Evolutionary conservation across 73 alveolate species (phyloP), one percentile per base, ranked within the genome.

Genomic region (Breviolum minutum): DNA sequence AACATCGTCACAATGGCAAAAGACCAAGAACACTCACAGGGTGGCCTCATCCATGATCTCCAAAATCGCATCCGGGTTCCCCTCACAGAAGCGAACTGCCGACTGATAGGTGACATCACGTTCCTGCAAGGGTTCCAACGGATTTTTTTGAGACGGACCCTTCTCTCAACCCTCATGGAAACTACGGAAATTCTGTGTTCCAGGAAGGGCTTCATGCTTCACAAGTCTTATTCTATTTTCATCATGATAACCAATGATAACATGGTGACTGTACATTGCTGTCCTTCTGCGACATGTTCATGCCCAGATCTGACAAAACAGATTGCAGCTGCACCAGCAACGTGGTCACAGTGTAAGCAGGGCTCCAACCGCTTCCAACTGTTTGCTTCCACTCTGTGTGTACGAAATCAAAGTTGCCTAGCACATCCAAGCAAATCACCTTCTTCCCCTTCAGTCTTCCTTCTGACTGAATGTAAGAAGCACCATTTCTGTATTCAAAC

Each of bases 291-390:
- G 98, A 26, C 98, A 93, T 93, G 68, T 62, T 27, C 40, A 61
- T n/a, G 16, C 89, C 91, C 63, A 69, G 66, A n/a, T 93, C 98
- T 9, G 81, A 61, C 54, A 93, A 63, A 26, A 93, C 98, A 29
- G 91, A 74, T 66, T 93, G 98, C 63, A 93, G 82, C 79, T 93
- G 89, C 48, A 93, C 74, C 91, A 93, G 26, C 54, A 93, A 81
- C 11, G 98, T 93, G 73, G 98, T 74, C 73, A 93, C 91, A 7
- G 89, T 74, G 68, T 93, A 93, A 40, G 98, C 98, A 0, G 98
- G 98, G 69, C 91, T 74, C 98, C 98, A 93, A 11, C 98, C 98
- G 17, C 98, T 93, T 40, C 98, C 98, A 40, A 74, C 91, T 2
- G 77, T 62, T 30, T 61, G 27, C 98, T 73, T 76, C 98, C 98